Evolutionary conservation across 441 rosid species (phyloP), one percentile per base, ranked within the genome.

Genomic region (Euphorbia celastroides): DNA sequence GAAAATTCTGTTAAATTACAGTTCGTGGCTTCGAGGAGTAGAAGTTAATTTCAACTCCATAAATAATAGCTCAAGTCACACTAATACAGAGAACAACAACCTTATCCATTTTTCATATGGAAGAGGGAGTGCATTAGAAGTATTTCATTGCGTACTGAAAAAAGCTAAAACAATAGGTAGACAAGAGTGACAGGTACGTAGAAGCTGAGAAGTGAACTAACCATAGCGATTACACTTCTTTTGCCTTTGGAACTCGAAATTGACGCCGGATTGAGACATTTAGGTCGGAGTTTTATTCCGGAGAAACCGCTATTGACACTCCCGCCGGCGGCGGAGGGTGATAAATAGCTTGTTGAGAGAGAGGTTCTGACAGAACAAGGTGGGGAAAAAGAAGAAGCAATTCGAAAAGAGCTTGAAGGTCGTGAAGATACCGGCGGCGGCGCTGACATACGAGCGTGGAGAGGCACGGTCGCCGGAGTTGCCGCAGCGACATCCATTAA

Each of bases 221-320:
- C 97, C 95, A 80, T 90, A 57, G 89, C 82, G 66, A 90, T 77
- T 57, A 85, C 86, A 31, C 84, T 82, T 52, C 97, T 84, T 73
- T 77, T 92, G 51, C 85, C 83, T 41, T 78, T 87, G 5, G 90
- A 84, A 19, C 80, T 73, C 46, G 83, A 75, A 19, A 78, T 36
- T n/a, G 80, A 74, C 17, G 79, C 76, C 44, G 85, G 88, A 31
- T 80, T 73, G 73, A 88, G 83, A 44, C 79, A 70, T 5, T 77
- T 77, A 7, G 84, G 70, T 52, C 84, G 87, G 70, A 86, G 42
- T 63, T 82, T 86, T 20, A 59, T 20, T n/a, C 96, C 88, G 52
- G 79, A 78, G 60, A 86, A 79, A 23, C 83, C 87, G 26, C 84
- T 75, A 28, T 75, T 74, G 69, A 69, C 74, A 84, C 89, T 81